Conservation (phyloP, 352 stramenopile species). For the Lagenidium sp. region DNA sequence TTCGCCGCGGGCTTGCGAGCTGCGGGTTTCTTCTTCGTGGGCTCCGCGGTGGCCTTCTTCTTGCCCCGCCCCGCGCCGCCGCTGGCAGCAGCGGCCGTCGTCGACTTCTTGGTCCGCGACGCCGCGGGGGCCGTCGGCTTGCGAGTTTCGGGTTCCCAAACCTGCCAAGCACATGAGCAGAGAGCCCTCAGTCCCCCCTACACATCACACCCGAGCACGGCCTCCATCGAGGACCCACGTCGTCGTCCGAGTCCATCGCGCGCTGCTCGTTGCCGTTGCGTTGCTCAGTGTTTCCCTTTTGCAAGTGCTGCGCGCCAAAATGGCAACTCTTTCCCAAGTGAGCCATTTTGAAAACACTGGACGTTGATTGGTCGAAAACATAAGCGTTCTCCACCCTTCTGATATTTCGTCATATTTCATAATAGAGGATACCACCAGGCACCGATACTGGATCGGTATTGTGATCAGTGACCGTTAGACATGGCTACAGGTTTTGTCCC, state of each 20-base stretch:
- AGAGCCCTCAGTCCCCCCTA: not conserved
- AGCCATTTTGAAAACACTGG: too few relatives aligned
- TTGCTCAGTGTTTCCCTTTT: conserved; percentile 1
- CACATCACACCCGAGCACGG: not conserved
- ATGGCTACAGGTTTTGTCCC: conserved; percentile 6
- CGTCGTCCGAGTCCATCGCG: conserved; percentile 40
- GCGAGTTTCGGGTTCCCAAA: conserved; percentile 12
- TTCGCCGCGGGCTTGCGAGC: conserved; percentile 18
- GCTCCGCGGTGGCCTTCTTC: conserved; percentile 14
- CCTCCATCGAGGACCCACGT: conserved; percentile 23
- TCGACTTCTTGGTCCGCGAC: conserved; percentile 7
- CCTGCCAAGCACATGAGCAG: conserved; percentile 2
- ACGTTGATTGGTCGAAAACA: too few relatives aligned
- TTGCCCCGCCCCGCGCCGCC: conserved; percentile 13
- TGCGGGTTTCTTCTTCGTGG: conserved; percentile 20
- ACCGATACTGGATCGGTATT: too few relatives aligned
- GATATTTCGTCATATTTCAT: too few relatives aligned
- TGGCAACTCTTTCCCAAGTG: too few relatives aligned
- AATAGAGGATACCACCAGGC: too few relatives aligned
- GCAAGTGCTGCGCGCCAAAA: not conserved
- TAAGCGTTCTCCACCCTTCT: too few relatives aligned
- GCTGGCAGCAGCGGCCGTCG: not conserved
- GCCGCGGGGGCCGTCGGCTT: conserved; percentile 11
- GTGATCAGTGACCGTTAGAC: too few relatives aligned
- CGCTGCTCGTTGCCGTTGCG: conserved; percentile 3